Evolutionary conservation across 75 land plant species (phyloP), one percentile per base, ranked within the genome.

Genomic region (Pinus tabuliformis): DNA sequence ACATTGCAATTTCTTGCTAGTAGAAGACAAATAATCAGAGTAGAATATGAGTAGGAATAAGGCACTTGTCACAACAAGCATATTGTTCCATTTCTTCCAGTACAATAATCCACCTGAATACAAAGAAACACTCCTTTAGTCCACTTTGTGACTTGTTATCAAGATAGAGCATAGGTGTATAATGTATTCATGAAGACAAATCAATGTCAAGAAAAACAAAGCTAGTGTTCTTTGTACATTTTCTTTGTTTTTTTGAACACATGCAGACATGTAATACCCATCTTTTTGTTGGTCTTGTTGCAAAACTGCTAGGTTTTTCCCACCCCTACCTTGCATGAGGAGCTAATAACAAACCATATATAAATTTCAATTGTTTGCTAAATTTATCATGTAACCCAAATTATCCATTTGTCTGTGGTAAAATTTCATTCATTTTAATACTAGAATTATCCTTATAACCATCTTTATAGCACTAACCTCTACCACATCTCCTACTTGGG

Each of bases 171-270:
- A 94, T 4, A 85, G 77, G 14, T 82, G 73, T 88, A 74, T 58
- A 78, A 17, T 82, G 70, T 88, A 96, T 3, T 97, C 97, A 17
- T 76, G 88, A 12, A 88, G 62, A 88, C 97, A 96, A 56, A 80
- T 83, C 11, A 94, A 66, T 18, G 45, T 42, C 70, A 66, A 66
- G 70, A 33, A 0, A 33, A 18, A 36, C 3, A 39, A 36, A 45
- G 21, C 70, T 11, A 84, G 84, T 16, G 84, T 78, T 59, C 80
- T 30, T 37, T 42, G 77, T 49, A 85, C 63, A 52, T 82, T 78
- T 73, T 49, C 42, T 33, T 77, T 85, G 66, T 78, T 83, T 45
- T 86, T 82, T 56, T 83, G 75, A 24, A 83, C 72, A 52, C 78
- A 80, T 17, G 82, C 78, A 70, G 82, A 83, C 54, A 83, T 70